Conservation (phyloP, 2,329 filamentous ascomycete species). For the Verticillium nubilum region DNA sequence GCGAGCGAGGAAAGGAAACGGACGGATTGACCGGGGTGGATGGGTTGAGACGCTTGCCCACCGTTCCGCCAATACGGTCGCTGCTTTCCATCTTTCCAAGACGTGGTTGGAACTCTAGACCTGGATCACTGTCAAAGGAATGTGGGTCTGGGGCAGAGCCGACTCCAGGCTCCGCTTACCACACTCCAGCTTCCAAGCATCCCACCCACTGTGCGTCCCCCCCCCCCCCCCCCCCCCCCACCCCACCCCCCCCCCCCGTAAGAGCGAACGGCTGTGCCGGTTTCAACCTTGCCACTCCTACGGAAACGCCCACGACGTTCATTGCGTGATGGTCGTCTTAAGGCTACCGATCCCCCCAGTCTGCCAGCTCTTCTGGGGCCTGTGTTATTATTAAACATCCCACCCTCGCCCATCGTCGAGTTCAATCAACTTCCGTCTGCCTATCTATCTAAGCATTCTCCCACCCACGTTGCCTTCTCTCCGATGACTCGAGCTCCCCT, state of each 20-base stretch:
- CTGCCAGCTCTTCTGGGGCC: background rate
- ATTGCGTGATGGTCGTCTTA: slow-evolving; percentile 1
- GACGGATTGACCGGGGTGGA: background rate
- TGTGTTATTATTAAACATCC: background rate
- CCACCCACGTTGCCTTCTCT: background rate
- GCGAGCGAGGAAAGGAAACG: background rate
- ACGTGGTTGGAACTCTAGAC: background rate
- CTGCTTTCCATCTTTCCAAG: background rate
- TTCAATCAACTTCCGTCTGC: background rate
- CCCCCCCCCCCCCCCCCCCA: background rate
- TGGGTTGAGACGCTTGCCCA: background rate
- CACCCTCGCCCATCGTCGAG: background rate
- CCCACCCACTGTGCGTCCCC: background rate
- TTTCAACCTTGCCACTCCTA: slow-evolving; percentile 1
- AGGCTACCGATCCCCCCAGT: background rate
- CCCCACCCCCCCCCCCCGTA: background rate
- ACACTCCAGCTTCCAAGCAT: background rate
- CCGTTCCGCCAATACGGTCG: background rate
- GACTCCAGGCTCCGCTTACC: background rate
- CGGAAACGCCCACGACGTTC: slow-evolving; percentile 1
- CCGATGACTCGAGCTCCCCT: background rate
- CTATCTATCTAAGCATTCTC: background rate
- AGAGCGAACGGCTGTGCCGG: slow-evolving; percentile 1
- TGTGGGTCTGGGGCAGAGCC: background rate
- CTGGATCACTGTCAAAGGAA: background rate